Evolutionary conservation across 2,329 filamentous ascomycete genomes (phyloP).

Genomic region (Fusarium sp.): DNA sequence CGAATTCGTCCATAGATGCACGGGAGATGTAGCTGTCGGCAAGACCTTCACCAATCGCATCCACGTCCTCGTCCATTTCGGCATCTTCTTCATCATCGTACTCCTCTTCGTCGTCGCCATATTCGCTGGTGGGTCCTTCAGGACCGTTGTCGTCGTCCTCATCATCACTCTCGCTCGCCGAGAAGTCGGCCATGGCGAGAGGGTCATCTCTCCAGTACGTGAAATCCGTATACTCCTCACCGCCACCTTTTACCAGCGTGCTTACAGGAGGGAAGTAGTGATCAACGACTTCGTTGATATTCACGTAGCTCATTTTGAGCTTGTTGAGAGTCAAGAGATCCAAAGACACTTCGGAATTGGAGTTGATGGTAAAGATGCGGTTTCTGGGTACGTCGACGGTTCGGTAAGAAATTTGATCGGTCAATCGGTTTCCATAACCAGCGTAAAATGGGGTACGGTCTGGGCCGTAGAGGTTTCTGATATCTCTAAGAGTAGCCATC

Average conservation of each 20-base stretch:
- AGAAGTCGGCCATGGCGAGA: conserved; percentile 88
- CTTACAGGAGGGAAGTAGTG: conserved; percentile 97
- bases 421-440: conserved; percentile 95
- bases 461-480: conserved; percentile 84
- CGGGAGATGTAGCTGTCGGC: conserved; percentile 48
- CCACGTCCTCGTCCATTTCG: conserved; percentile 55
- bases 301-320: conserved; percentile 95
- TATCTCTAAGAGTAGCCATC: conserved; percentile 97
- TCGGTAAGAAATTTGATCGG: conserved; percentile 94
- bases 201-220: conserved; percentile 93
- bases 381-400: conserved; percentile 95
- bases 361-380: conserved; percentile 98
- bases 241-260: conserved; percentile 86
- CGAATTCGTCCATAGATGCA: conserved; percentile 53
- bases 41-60: conserved; percentile 53
- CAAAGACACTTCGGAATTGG: conserved; percentile 92
- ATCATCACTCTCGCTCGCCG: conserved; percentile 76
- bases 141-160: conserved; percentile 66
- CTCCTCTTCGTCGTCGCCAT: conserved; percentile 60
- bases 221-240: conserved; percentile 97
- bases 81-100: conserved; percentile 60
- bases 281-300: conserved; percentile 96
- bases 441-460: conserved; percentile 91
- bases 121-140: conserved; percentile 57
- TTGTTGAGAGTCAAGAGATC: conserved; percentile 92